Percentiles rank a stretch among this genome's conserved stretches.
These are phyloP conservation scores for Skeletonema marinoi DNA, from an alignment of 108 stramenopile genomes.

Conservation along the genomic window DNA sequence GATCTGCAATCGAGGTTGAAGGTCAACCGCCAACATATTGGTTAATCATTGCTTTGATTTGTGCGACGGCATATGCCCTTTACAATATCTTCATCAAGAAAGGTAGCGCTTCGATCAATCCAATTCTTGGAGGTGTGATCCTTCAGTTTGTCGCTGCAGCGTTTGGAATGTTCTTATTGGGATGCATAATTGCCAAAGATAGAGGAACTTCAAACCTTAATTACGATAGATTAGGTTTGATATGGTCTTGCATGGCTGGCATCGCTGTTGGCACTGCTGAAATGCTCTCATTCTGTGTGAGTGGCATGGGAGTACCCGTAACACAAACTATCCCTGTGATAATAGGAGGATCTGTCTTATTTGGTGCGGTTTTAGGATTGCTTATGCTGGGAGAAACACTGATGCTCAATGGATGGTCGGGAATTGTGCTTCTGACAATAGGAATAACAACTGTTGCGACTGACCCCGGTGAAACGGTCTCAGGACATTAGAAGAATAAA, in stretches of 20 bases:
- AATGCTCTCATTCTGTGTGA: conserved; percentile 67
- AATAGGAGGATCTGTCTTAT: conserved; percentile 75
- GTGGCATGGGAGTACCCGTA: conserved; percentile 66
- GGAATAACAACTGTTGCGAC: conserved; percentile 36
- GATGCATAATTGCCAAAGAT: no score
- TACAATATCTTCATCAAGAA: conserved; percentile 73
- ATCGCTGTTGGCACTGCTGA: conserved; percentile 55
- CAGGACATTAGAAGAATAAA: no score
- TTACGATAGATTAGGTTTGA: conserved; percentile 10
- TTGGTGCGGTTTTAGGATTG: conserved; percentile 61
- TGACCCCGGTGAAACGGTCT: no score
- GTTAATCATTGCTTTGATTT: conserved; percentile 54
- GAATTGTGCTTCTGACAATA: conserved; percentile 49
- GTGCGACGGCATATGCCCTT: conserved; percentile 62
- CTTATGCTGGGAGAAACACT: conserved; percentile 50
- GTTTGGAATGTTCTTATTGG: no score
- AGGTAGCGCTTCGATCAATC: conserved; percentile 47
- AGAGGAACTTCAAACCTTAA: no score
- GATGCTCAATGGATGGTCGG: conserved; percentile 57
- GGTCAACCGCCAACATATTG: conserved; percentile 7
- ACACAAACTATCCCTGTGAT: conserved; percentile 68
- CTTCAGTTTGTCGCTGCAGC: no score
- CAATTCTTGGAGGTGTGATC: conserved; percentile 62
- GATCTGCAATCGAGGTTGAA: no score
- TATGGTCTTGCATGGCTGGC: no score